These are phyloP conservation scores for Ganoderma lingzhi DNA, from an alignment of 1,284 basidiomycete genomes.

Conservation along the genomic window DNA sequence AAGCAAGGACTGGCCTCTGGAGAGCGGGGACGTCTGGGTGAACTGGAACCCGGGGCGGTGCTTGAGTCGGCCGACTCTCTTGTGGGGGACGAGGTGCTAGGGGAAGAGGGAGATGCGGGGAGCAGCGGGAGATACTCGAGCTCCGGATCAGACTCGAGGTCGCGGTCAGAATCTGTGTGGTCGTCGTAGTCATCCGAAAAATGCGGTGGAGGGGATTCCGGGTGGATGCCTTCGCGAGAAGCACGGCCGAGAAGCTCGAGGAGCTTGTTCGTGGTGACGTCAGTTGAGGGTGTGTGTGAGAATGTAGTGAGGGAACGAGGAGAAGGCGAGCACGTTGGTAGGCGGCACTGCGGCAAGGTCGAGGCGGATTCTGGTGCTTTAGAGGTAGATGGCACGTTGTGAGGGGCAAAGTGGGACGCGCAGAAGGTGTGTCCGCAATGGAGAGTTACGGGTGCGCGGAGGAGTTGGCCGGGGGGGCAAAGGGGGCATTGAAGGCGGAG, in stretches of 20 bases:
- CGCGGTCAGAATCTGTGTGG: slow-evolving; percentile 37
- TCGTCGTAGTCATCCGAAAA: slow-evolving; percentile 34
- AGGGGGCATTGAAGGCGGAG: slow-evolving; percentile 42
- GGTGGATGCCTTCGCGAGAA: slow-evolving; percentile 18
- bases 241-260: slow-evolving; percentile 50
- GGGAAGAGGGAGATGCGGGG: slow-evolving; percentile 21
- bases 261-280: slow-evolving; percentile 74
- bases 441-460: slow-evolving; percentile 42
- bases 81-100: slow-evolving; percentile 3
- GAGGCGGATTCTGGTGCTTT: slow-evolving; percentile 21
- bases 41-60: not conserved
- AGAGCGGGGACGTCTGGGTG: slow-evolving; percentile 22
- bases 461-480: slow-evolving; percentile 36
- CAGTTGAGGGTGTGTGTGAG: slow-evolving; percentile 46
- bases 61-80: slow-evolving; percentile 3
- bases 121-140: slow-evolving; percentile 32
- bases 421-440: slow-evolving; percentile 47
- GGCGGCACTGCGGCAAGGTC: slow-evolving; percentile 43
- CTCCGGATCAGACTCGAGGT: slow-evolving; percentile 30
- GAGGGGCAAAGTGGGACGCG: slow-evolving; percentile 38
- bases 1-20: slow-evolving; percentile 23
- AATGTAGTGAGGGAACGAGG: slow-evolving; percentile 19
- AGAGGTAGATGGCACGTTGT: slow-evolving; percentile 25
- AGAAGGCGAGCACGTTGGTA: slow-evolving; percentile 41
- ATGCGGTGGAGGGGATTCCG: slow-evolving; percentile 19